Evolutionary conservation across 2,329 filamentous ascomycete genomes (phyloP).

Genomic region (Microdochium paspali): DNA sequence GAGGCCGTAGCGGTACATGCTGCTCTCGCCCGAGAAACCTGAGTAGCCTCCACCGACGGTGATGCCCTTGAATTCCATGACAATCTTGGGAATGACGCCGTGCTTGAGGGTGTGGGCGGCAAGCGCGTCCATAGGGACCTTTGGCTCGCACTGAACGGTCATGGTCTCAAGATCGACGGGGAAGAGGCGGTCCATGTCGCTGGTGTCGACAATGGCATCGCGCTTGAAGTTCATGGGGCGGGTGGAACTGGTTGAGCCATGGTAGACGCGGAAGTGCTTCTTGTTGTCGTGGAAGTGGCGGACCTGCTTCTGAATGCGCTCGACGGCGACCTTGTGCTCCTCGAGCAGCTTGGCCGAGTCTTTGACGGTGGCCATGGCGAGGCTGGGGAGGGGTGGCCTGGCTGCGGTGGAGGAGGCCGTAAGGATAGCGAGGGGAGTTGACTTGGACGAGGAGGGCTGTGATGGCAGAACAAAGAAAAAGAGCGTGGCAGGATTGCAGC

Average conservation of each 20-base stretch:
- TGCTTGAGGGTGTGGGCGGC: conserved; percentile 39
- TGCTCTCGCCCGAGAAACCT: conserved; percentile 46
- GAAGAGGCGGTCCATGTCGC: conserved; percentile 41
- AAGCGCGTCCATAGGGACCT: conserved; percentile 48
- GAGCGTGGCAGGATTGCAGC: too few species aligned
- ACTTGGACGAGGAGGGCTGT: too few species aligned
- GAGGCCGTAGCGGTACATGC: conserved; percentile 46
- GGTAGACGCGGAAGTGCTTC: conserved; percentile 47
- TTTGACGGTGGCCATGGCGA: neutral
- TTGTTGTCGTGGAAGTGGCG: conserved; percentile 17
- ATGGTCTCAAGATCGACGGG: conserved; percentile 34
- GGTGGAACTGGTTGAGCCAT: conserved; percentile 53
- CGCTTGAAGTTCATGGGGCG: conserved; percentile 29
- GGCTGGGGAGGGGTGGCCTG: too few species aligned
- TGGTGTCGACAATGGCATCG: conserved; percentile 42
- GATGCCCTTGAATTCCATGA: conserved; percentile 52
- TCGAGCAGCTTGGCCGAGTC: conserved; percentile 8
- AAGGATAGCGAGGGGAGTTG: too few species aligned
- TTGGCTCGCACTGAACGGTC: conserved; percentile 46
- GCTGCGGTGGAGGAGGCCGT: too few species aligned
- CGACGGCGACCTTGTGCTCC: conserved; percentile 15
- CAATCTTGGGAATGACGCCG: conserved; percentile 43
- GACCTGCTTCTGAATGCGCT: conserved; percentile 15
- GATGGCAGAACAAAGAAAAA: too few species aligned
- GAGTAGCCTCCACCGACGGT: conserved; percentile 49